Evolutionary conservation across 257 asterid species (phyloP).

Genomic region (Solanum chmielewskii): DNA sequence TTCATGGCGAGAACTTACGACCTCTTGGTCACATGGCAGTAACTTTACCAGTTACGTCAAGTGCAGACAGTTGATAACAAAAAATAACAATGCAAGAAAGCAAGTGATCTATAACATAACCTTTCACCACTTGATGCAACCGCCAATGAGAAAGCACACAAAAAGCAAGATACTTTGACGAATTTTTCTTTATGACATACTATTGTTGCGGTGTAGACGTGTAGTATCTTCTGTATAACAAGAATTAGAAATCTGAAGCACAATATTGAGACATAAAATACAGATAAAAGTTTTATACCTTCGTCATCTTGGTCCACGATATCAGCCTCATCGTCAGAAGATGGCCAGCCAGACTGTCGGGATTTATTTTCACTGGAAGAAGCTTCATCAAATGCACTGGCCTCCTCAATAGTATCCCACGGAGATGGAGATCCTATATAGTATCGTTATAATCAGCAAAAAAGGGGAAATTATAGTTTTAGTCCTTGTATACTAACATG

Average conservation of each 20-base stretch:
- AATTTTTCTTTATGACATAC: neutral
- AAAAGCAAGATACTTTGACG: neutral
- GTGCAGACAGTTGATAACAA: neutral
- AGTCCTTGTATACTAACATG: neutral
- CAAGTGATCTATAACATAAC: neutral
- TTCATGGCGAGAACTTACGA: neutral
- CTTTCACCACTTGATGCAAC: neutral
- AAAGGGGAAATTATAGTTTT: neutral
- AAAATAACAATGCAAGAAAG: neutral
- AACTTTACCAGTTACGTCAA: neutral
- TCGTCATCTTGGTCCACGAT: slow-evolving; percentile 49
- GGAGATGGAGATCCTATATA: slow-evolving; percentile 63
- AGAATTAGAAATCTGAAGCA: neutral
- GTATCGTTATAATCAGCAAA: neutral
- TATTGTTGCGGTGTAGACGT: neutral
- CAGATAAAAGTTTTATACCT: slow-evolving; percentile 20
- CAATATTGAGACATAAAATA: neutral
- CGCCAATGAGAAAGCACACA: neutral
- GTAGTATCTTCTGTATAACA: neutral
- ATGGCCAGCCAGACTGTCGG: slow-evolving; percentile 63
- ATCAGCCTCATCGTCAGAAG: slow-evolving; percentile 80
- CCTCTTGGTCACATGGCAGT: neutral
- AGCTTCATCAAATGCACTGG: slow-evolving; percentile 57
- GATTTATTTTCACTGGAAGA: slow-evolving; percentile 60
- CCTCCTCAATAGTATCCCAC: slow-evolving; percentile 40